These are phyloP conservation scores for Takashimella tepidaria DNA, from an alignment of 1,284 basidiomycete species.

Conservation along the genomic window DNA sequence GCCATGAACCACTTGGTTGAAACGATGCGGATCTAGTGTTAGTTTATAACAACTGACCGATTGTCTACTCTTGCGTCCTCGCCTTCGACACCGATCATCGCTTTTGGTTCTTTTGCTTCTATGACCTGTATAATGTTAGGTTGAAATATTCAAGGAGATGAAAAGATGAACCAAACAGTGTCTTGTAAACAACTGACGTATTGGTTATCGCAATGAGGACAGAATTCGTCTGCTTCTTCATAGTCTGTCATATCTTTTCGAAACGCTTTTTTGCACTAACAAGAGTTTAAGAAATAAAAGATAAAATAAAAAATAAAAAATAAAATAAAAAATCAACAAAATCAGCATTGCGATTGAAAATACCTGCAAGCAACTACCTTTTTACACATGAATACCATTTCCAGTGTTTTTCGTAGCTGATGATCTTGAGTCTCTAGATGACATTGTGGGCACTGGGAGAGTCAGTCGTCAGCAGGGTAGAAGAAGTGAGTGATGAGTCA, in stretches of 20 bases:
- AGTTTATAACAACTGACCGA: constrained; percentile 56
- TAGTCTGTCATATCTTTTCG: constrained; percentile 85
- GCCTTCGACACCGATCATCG: constrained; percentile 77
- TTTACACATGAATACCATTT: constrained; percentile 95
- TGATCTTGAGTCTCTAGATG: constrained; percentile 81
- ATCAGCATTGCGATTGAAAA: no score
- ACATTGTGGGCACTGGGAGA: constrained; percentile 73
- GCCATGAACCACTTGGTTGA: not conserved
- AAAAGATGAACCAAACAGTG: not conserved
- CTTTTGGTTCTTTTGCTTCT: constrained; percentile 85
- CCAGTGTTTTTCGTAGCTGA: constrained; percentile 65
- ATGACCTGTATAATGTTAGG: constrained; percentile 59
- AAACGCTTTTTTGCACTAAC: constrained; percentile 84
- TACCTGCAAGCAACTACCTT: constrained; percentile 51
- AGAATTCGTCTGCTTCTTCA: constrained; percentile 96
- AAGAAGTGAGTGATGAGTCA: no score
- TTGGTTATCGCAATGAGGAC: constrained; percentile 96
- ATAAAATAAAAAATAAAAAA: no score
- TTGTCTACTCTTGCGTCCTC: constrained; percentile 84
- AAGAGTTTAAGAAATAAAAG: not conserved
- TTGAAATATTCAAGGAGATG: not conserved
- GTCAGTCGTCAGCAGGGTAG: constrained; percentile 4
- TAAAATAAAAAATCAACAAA: not conserved
- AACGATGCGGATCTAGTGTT: not conserved
- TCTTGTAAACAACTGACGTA: constrained; percentile 60